Evolutionary conservation across 2,329 filamentous ascomycete species (phyloP).

Genomic region (Rachicladosporium sp.): DNA sequence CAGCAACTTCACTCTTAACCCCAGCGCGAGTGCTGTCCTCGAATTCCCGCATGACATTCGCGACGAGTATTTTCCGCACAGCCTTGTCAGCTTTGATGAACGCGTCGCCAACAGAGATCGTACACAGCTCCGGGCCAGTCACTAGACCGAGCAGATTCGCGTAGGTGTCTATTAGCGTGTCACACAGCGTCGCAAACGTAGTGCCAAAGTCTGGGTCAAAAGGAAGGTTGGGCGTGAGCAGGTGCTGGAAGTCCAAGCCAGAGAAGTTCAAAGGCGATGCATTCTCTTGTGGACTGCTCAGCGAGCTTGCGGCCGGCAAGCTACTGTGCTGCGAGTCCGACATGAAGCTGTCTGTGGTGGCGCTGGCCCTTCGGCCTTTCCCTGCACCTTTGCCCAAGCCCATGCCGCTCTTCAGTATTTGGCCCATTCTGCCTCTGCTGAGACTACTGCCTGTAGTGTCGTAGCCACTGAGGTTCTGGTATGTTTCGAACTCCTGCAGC

Average conservation of each 20-base stretch:
- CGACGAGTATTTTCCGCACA: constrained; percentile 78
- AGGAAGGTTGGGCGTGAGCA: constrained; percentile 82
- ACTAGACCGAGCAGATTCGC: constrained; percentile 64
- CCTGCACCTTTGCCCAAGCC: constrained; percentile 23
- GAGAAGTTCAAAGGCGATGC: constrained; percentile 43
- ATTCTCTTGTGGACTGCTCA: constrained; percentile 12
- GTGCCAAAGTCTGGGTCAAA: constrained; percentile 97
- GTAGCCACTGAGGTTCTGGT: constrained; percentile 72
- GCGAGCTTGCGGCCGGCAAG: not conserved
- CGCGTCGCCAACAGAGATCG: constrained; percentile 58
- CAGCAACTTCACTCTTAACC: constrained; percentile 69
- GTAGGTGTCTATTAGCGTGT: constrained; percentile 89
- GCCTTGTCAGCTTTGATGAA: constrained; percentile 82
- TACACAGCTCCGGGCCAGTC: constrained; percentile 61
- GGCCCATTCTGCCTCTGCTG: constrained; percentile 57
- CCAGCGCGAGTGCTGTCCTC: constrained; percentile 71
- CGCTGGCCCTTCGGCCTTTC: constrained; percentile 39
- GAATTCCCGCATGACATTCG: constrained; percentile 80
- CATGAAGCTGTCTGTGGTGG: constrained; percentile 45
- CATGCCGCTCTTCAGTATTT: constrained; percentile 39
- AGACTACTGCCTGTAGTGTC: constrained; percentile 54
- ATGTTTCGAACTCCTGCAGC: constrained; percentile 83
- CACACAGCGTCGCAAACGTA: constrained; percentile 90
- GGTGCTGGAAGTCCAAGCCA: constrained; percentile 72
- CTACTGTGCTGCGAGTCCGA: constrained; percentile 2